phyloP scores from a whole-genome alignment of 139 green algal genomes.

The Mesostigma viride region DNA sequence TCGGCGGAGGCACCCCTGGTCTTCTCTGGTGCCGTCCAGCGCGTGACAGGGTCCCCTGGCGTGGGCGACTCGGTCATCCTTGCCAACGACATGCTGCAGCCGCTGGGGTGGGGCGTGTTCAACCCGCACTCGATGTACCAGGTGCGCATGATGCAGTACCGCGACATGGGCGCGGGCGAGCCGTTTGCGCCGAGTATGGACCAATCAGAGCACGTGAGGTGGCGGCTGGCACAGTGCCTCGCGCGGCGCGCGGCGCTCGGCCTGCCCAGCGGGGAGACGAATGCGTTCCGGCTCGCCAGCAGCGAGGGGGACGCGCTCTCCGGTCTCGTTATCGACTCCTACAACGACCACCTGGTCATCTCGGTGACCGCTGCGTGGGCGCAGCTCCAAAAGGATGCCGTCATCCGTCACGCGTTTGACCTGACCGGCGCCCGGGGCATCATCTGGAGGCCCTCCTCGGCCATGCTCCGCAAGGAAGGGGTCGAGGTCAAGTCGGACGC shows the following conservation, averaged over 20 bases:
- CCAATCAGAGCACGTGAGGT: conserved; percentile 3
- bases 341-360: conserved; percentile 21
- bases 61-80: conserved; percentile 23
- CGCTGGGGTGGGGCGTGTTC: conserved; percentile 34
- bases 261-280: conserved; percentile 10
- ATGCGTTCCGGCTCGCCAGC: conserved; percentile 36
- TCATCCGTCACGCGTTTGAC: background rate
- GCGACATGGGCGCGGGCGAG: background rate
- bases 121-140: conserved; percentile 37
- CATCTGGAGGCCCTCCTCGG: conserved; percentile 18
- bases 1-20: conserved; percentile 26
- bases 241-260: conserved; percentile 2
- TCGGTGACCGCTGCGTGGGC: conserved; percentile 25
- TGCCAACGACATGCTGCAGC: background rate
- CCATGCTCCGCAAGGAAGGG: conserved; percentile 26
- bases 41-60: conserved; percentile 10
- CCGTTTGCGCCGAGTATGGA: background rate
- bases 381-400: conserved; percentile 2
- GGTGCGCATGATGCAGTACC: conserved; percentile 32
- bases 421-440: background rate
- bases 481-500: conserved; percentile 2
- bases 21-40: conserved; percentile 33
- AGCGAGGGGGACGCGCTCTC: conserved; percentile 35
- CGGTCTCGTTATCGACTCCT: conserved; percentile 31
- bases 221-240: conserved; percentile 11